Evolutionary conservation across 2,329 filamentous ascomycete species (phyloP).

Genomic region (Fusarium ramigenum): DNA sequence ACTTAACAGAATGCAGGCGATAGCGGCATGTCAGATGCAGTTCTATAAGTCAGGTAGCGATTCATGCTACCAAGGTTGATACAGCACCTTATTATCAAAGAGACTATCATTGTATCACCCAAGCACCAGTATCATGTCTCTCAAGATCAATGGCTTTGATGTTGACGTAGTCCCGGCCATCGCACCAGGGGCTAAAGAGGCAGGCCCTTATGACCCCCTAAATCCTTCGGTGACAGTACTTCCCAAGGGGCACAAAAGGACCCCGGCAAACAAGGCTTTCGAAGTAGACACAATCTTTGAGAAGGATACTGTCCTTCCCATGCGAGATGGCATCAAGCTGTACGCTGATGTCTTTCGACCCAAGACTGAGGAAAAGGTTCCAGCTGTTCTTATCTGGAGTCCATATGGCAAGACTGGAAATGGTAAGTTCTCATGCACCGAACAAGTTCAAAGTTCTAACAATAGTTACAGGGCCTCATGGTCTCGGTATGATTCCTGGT

Average conservation of each 20-base stretch:
- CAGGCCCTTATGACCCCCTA: background rate
- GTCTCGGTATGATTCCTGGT: background rate
- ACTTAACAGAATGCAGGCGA: background rate
- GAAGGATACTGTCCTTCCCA: background rate
- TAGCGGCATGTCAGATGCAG: too few species aligned
- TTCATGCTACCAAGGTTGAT: background rate
- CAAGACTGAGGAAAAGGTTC: background rate
- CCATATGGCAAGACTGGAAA: slow-evolving; percentile 14
- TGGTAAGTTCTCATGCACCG: background rate
- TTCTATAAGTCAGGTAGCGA: background rate
- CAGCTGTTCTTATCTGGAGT: background rate
- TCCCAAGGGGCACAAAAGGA: background rate
- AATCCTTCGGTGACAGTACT: background rate
- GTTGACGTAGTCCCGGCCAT: background rate
- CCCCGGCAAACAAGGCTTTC: background rate
- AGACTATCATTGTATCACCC: background rate
- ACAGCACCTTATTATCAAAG: background rate
- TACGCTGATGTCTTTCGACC: slow-evolving; percentile 4
- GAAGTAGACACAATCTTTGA: slow-evolving; percentile 1
- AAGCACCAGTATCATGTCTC: background rate
- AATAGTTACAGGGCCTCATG: background rate
- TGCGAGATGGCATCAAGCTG: slow-evolving; percentile 5
- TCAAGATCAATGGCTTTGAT: background rate
- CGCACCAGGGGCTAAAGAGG: background rate
- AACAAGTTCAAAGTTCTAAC: accelerated